Percentiles rank a stretch among this genome's conserved stretches.
phyloP scores from a whole-genome alignment of 805 yeast species.

The Schwanniomyces pseudopolymorphus region DNA sequence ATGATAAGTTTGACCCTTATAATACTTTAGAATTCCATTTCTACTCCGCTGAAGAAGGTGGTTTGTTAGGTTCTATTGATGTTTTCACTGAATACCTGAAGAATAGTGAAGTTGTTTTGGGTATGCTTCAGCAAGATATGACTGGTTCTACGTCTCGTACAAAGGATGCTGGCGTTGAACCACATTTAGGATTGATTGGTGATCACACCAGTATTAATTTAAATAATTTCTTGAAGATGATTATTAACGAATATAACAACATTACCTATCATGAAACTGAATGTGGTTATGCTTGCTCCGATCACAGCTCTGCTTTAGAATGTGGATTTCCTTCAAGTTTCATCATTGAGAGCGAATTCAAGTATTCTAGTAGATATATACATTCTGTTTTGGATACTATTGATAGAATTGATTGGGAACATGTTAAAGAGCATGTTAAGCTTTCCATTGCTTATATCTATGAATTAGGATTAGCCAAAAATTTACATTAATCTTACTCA shows the following conservation, averaged over 20 bases:
- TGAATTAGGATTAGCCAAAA: conserved; percentile 56
- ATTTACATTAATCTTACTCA: neutral
- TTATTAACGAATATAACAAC: conserved; percentile 60
- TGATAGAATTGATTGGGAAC: conserved; percentile 74
- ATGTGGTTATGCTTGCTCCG: conserved; percentile 94
- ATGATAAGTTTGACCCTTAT: conserved; percentile 48
- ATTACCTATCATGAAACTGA: conserved; percentile 72
- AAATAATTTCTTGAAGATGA: conserved; percentile 58
- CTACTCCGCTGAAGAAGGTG: conserved; percentile 95
- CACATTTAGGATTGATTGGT: conserved; percentile 75
- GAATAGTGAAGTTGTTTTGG: conserved; percentile 54
- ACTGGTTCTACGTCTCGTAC: conserved; percentile 70
- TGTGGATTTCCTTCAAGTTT: conserved; percentile 84
- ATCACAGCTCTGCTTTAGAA: conserved; percentile 82
- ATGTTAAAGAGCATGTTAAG: conserved; percentile 78
- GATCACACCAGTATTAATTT: conserved; percentile 62
- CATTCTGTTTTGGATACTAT: conserved; percentile 80
- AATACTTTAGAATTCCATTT: conserved; percentile 91
- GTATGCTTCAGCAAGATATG: conserved; percentile 95
- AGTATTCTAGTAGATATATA: conserved; percentile 62
- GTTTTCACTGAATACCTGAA: conserved; percentile 59
- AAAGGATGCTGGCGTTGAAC: conserved; percentile 50
- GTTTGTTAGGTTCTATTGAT: conserved; percentile 81
- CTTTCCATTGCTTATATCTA: conserved; percentile 69
- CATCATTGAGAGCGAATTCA: conserved; percentile 74